A percentile compares a stretch with the other conserved stretches of the same genome.
phyloP scores from a whole-genome alignment of 148 eudicot species.

The Chenopodium formosanum region DNA sequence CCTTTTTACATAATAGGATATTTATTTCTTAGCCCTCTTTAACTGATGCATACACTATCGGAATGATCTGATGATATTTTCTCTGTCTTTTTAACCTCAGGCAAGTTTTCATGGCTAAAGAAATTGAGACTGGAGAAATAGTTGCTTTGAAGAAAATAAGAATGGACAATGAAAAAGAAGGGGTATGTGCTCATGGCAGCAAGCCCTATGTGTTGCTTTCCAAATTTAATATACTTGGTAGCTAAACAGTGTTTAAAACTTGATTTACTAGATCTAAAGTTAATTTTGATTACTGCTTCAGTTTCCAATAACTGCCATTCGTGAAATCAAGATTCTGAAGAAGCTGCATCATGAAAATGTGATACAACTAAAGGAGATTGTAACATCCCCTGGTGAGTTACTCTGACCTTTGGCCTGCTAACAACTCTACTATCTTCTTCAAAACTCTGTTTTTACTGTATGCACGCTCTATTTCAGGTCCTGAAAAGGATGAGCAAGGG shows the following conservation, averaged over 20 bases:
- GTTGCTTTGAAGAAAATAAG: conserved; percentile 83
- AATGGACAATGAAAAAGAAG: conserved; percentile 93
- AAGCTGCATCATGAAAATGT: conserved; percentile 58
- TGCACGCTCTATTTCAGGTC: conserved; percentile 18
- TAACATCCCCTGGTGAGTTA: conserved; percentile 49
- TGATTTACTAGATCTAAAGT: background rate
- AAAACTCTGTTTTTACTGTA: background rate
- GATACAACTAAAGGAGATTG: conserved; percentile 52
- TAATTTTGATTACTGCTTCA: conserved; percentile 16
- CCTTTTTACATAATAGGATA: background rate
- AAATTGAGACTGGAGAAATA: conserved; percentile 66
- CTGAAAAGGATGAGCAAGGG: conserved; percentile 34
- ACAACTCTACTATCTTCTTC: background rate
- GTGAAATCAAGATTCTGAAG: conserved; percentile 54
- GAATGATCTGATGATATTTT: background rate
- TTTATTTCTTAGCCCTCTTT: background rate
- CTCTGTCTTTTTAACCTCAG: conserved; percentile 25
- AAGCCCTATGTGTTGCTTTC: background rate
- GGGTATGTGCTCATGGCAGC: conserved; percentile 41
- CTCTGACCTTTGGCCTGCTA: background rate
- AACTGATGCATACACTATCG: background rate
- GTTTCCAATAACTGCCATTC: conserved; percentile 59
- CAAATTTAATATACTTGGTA: background rate
- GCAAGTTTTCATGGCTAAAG: conserved; percentile 91
- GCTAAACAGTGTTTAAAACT: background rate